Base-by-base conservation (phyloP, 202 grass and related monocot species). In the Zoysia matrella region DNA sequence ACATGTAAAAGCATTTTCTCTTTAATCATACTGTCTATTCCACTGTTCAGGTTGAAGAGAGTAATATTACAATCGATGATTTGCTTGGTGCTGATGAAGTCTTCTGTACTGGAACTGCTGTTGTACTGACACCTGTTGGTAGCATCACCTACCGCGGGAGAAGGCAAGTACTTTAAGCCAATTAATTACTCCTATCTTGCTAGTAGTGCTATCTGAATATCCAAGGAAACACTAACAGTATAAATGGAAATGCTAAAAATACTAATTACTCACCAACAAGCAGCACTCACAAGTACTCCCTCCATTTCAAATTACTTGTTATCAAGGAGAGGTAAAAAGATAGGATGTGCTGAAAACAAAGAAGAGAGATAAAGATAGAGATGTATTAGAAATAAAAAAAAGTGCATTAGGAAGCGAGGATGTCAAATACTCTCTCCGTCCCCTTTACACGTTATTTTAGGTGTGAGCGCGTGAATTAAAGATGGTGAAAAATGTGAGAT, bases 101-200 rank as follows among this genome's bases (percentile, higher is more conserved):
- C 60, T 98, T 98, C 45, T 98, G 95, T 73, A 98, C 92, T 6
- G 95, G 92, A 78, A 94, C 95, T 44, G 88, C 95, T 46, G 92
- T 95, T 88, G 95, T 93, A 18, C 60, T 98, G 15, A 91, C 92
- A 63, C 86, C 95, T 69, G 88, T 94, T 47, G 95, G 92, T 46
- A 88, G 92, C 76, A 89, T 98, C 64, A 89, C 85, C 47, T 93
- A 91, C 43, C 79, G 67, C 43, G 88, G 86, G 67, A 97, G 81
- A 89, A 92, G 82, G 90, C 86, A 89, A 89, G 62, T 52, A 6
- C 42, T 61, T 61, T 7, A 4, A 72, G 47, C 52, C 39, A 57
- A 76, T 68, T 39, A 40, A 57, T 7, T 45, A 36, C 30, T 36
- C 30, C 30, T 60, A 7, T 42, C 63, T 85, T 44, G 10, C 8